phyloP scores from a whole-genome alignment of 2,329 filamentous ascomycete species.

The Orbilia javanica region DNA sequence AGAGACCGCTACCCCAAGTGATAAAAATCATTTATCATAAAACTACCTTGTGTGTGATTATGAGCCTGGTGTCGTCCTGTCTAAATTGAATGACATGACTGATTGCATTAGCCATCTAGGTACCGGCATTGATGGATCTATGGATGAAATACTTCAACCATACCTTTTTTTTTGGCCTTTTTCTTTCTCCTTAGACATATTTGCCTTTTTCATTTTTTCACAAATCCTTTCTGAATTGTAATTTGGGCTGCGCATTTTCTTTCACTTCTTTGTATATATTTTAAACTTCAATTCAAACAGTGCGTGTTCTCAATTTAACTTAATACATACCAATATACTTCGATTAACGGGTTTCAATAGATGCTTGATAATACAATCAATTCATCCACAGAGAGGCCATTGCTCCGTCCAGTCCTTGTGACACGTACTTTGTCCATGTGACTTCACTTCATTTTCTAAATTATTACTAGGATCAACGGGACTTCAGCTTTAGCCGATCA shows the following conservation, averaged over 20 bases:
- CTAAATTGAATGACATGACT: neutral
- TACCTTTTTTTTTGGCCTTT: neutral
- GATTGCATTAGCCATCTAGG: neutral
- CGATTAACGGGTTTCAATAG: too few species aligned
- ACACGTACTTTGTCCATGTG: too few species aligned
- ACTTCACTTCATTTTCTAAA: too few species aligned
- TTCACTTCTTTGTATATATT: slow-evolving; percentile 19
- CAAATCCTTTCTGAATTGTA: neutral
- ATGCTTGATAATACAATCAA: too few species aligned
- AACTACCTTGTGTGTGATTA: neutral
- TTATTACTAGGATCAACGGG: too few species aligned
- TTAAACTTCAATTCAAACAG: slow-evolving; percentile 9
- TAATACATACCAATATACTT: too few species aligned
- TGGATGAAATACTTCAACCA: neutral
- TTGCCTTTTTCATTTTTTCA: neutral
- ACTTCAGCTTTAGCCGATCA: too few species aligned
- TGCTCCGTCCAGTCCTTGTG: too few species aligned
- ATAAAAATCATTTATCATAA: neutral
- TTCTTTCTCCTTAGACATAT: neutral
- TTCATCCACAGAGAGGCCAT: too few species aligned
- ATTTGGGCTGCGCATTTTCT: slow-evolving; percentile 11
- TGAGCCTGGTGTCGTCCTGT: neutral
- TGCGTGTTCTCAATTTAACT: neutral
- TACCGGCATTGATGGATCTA: neutral
- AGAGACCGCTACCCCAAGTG: slow-evolving; percentile 38